Conservation (phyloP, 805 yeast genomes). For the Cyberlindnera nakhonratchasimensis region DNA sequence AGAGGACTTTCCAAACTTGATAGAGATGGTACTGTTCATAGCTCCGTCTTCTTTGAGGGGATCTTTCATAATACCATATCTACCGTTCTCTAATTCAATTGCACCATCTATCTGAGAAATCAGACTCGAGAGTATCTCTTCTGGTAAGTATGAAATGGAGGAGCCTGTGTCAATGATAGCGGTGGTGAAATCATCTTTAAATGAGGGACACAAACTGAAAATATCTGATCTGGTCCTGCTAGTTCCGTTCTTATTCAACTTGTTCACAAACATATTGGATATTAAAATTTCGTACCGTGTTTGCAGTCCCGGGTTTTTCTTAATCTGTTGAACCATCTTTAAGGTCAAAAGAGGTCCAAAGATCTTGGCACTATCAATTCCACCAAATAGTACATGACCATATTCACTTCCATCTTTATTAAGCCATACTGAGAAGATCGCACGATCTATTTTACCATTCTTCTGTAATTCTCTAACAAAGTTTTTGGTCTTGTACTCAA, state of each 20-base stretch:
- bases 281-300: constrained; percentile 15
- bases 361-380: constrained; percentile 38
- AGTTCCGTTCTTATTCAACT: background rate
- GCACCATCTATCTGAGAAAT: background rate
- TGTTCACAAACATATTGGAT: constrained; percentile 9
- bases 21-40: constrained; percentile 1
- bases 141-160: constrained; percentile 19
- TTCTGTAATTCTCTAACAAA: constrained; percentile 13
- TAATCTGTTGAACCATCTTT: constrained; percentile 27
- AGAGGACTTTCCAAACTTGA: constrained; percentile 12
- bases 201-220: constrained; percentile 5
- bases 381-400: constrained; percentile 38
- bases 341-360: constrained; percentile 31
- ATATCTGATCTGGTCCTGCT: no score
- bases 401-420: constrained; percentile 5
- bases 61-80: constrained; percentile 1
- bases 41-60: background rate
- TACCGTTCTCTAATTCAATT: background rate
- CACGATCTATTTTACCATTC: constrained; percentile 10
- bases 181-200: constrained; percentile 7
- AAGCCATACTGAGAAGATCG: constrained; percentile 22
- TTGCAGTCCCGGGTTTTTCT: constrained; percentile 6
- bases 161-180: constrained; percentile 26
- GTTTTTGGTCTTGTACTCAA: constrained; percentile 9
- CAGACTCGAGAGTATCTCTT: constrained; percentile 9